Evolutionary conservation across 805 yeast species (phyloP), one percentile per base, ranked within the genome.

Genomic region (Wickerhamomyces chaumierensis): DNA sequence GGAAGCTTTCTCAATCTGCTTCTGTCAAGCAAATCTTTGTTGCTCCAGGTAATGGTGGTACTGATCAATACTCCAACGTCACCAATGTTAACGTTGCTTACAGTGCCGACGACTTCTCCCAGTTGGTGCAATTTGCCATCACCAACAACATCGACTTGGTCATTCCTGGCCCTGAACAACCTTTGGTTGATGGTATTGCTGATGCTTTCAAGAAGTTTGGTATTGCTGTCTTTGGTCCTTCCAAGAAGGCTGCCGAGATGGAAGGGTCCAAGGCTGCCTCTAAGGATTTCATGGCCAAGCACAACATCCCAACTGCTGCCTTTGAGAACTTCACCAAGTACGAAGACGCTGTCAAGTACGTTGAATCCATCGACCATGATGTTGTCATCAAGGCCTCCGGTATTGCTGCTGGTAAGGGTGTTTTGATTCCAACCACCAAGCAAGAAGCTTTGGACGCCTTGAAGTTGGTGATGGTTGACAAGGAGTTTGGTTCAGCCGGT

Each of bases 81-180:
- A 66, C 69, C 42, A 83, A 84, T 54, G 76, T 92, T 35, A 69
- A 81, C 44, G 42, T 75, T 85, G 56, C 76, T 77, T 29, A 82
- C 6, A 59, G 75, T 19, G 73, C 77, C 43, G 63, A 61, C n/a
- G 81, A 87, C 48, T 92, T 92, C 51, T 69, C 69, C 1, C 62
- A 65, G 25, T 69, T 92, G 44, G 84, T 77, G 40, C 64, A 76
- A 42, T 88, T 88, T 60, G 95, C 96, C 5, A 56, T 68, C 14
- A 73, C 73, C 21, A 65, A 88, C 39, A 51, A 71, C 5, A 71
- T 92, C 39, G 71, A 68, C 37, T 66, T 92, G 40, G 97, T 86
- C 5, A 69, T 92, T 34, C 97, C 98, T 29, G 99, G 99, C 27
- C 99, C 99, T n/a, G 99, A 92, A 63, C 95, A 87, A 63, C 97